phyloP scores from a whole-genome alignment of 164 flowering plant species.

The Aristolochia fimbriata region DNA sequence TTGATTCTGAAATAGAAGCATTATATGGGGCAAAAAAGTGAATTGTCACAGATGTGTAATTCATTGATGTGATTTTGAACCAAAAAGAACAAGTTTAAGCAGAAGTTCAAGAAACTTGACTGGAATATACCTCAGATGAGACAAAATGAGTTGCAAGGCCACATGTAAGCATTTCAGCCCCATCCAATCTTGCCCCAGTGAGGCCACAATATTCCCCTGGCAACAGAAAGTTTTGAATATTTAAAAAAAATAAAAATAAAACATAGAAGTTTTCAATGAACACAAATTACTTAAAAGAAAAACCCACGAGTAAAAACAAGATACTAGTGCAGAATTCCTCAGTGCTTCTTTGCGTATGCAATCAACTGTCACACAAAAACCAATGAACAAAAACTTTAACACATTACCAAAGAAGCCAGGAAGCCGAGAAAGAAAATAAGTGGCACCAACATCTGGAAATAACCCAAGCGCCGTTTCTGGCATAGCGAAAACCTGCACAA shows the following conservation, averaged over 20 bases:
- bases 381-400: not conserved
- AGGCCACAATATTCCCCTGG: conserved; percentile 91
- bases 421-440: conserved; percentile 75
- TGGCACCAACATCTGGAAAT: conserved; percentile 90
- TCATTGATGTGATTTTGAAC: too few species aligned
- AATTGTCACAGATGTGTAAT: too few species aligned
- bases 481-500: conserved; percentile 84
- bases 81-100: too few species aligned
- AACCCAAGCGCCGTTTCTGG: conserved; percentile 90
- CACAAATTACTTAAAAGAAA: too few species aligned
- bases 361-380: not conserved
- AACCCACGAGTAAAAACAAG: too few species aligned
- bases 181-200: conserved; percentile 90
- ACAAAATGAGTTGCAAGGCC: conserved; percentile 97
- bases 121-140: conserved; percentile 38
- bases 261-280: not conserved
- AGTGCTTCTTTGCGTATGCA: not conserved
- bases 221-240: conserved; percentile 1
- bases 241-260: not conserved
- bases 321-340: not conserved
- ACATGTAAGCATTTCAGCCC: conserved; percentile 91
- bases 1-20: too few species aligned
- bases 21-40: too few species aligned
- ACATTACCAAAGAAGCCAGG: conserved; percentile 82
- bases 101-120: too few species aligned